phyloP scores from a whole-genome alignment of 2,329 filamentous ascomycete genomes.

The Claviceps purpurea region DNA sequence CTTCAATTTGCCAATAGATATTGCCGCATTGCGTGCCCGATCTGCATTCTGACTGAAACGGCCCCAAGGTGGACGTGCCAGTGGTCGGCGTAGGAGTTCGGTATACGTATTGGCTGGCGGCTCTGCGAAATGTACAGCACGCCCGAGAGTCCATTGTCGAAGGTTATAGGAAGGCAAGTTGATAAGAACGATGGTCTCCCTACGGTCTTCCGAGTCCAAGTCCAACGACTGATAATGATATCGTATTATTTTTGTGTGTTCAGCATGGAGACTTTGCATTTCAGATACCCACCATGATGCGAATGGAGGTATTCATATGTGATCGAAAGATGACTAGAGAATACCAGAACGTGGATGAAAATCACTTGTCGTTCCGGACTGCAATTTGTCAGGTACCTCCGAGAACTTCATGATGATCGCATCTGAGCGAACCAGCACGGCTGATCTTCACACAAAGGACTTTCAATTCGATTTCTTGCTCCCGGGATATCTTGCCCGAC shows the following conservation, averaged over 20 bases:
- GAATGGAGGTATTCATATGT: conserved; percentile 9
- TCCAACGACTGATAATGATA: too few relatives aligned
- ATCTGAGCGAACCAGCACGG: too few relatives aligned
- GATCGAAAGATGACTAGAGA: conserved; percentile 7
- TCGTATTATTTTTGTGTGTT: neutral
- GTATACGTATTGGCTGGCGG: conserved; percentile 8
- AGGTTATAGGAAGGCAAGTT: conserved; percentile 6
- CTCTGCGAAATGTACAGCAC: conserved; percentile 6
- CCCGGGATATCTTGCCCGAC: neutral
- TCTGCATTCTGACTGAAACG: too few relatives aligned
- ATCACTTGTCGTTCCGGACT: conserved; percentile 7
- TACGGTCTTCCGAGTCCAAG: too few relatives aligned
- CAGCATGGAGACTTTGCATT: conserved; percentile 6
- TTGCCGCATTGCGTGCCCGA: too few relatives aligned
- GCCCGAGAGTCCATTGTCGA: conserved; percentile 6
- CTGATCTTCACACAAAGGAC: conserved; percentile 2
- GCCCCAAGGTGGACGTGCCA: conserved; percentile 7
- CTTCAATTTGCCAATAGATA: too few relatives aligned
- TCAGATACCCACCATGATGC: conserved; percentile 9
- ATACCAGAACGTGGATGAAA: conserved; percentile 6
- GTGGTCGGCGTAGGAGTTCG: conserved; percentile 4
- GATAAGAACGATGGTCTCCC: neutral
- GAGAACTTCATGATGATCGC: too few relatives aligned
- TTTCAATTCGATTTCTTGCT: conserved; percentile 7
- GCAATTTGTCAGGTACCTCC: neutral